These are phyloP conservation scores for Penicillium tannophilum DNA, from an alignment of 495 filamentous ascomycete genomes.

Conservation along the genomic window DNA sequence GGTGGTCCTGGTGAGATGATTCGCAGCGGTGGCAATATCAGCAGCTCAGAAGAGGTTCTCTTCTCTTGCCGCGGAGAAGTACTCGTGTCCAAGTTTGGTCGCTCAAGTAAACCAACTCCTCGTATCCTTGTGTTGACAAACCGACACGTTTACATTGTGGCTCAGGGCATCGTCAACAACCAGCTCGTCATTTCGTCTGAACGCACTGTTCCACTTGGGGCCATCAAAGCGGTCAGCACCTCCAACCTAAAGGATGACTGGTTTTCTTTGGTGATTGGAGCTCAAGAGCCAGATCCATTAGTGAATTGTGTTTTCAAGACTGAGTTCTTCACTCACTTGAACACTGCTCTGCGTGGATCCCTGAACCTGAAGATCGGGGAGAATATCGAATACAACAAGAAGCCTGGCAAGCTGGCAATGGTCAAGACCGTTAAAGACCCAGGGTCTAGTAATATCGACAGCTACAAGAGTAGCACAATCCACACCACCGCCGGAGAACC, in stretches of 20 bases:
- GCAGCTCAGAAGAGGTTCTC: constrained; percentile 67
- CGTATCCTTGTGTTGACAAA: constrained; percentile 85
- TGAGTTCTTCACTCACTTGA: constrained; percentile 92
- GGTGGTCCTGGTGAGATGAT: constrained; percentile 83
- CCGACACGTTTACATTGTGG: constrained; percentile 82
- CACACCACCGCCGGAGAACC: constrained; percentile 86
- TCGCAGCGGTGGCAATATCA: constrained; percentile 66
- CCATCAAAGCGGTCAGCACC: constrained; percentile 80
- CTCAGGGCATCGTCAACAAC: constrained; percentile 79
- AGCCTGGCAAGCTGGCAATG: constrained; percentile 85
- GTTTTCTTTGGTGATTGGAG: constrained; percentile 90
- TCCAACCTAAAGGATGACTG: constrained; percentile 90
- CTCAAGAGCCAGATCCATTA: constrained; percentile 89
- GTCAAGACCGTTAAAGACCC: constrained; percentile 92
- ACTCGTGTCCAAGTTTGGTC: constrained; percentile 89
- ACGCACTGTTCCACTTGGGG: constrained; percentile 75
- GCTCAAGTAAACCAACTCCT: constrained; percentile 89
- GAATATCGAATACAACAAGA: constrained; percentile 93
- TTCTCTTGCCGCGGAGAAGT: constrained; percentile 92
- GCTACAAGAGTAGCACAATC: constrained; percentile 91
- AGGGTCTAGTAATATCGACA: constrained; percentile 65
- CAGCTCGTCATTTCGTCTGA: constrained; percentile 81
- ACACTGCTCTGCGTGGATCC: constrained; percentile 70
- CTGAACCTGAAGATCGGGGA: constrained; percentile 81
- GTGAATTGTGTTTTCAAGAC: constrained; percentile 95